Evolutionary conservation across 192 early-diverging fungal species (phyloP), one percentile per base, ranked within the genome.

Genomic region (Backusella mclennaniae): DNA sequence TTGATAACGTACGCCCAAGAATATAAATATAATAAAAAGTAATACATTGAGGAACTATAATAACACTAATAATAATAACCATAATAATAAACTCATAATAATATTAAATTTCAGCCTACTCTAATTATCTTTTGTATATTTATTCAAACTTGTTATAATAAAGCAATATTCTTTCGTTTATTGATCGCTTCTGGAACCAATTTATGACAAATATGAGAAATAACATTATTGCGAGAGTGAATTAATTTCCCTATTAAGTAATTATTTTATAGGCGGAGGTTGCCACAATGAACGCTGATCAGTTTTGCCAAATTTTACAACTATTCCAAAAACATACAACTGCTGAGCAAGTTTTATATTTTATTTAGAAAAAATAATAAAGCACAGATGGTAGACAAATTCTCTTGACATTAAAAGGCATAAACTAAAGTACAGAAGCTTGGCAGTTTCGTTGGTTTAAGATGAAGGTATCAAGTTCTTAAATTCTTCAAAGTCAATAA

Each of bases 401-500:
- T 26, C 9, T 59, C 23, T 59, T 59, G 53, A 21, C 53, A 59
- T 26, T 59, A 59, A 26, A 59, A 26, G n/a, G 7, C 21, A 59
- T 59, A 59, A 23, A 23, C 3, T 59, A 59, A 33, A 59, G 53
- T 59, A 59, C 21, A 59, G 7, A 59, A 53, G 52, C 19, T 53
- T 53, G 52, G 52, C 53, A 21, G 6, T 59, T 59, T 59, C 23
- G 21, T 59, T 59, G 6, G 6, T 21, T 53, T 6, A 53, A 8
- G n/a, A 21, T 6, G 52, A 26, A 59, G 77, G 73, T 33, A 78
- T 69, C 15, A 81, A 59, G 1, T 46, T 9, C n/a, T 82, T 82
- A 59, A 82, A 82, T 33, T 82, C 81, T 23, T 82, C 81, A 79
- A 76, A 82, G 33, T 78, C 77, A 73, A 82, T 82, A 42, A 35